phyloP scores from a whole-genome alignment of 495 filamentous ascomycete genomes.

The Aspergillus affinis region DNA sequence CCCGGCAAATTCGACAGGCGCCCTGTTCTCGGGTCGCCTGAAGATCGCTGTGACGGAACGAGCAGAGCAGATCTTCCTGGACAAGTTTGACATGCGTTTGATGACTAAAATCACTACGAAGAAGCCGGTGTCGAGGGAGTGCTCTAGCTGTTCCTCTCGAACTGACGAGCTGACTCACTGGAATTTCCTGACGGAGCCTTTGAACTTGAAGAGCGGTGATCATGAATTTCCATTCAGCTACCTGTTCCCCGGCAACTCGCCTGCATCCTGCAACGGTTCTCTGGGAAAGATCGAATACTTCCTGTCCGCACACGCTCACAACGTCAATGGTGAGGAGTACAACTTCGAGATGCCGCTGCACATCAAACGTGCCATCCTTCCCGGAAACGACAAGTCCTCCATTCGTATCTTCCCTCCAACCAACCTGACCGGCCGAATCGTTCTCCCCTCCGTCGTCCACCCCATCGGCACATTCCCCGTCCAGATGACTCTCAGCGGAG shows the following conservation, averaged over 20 bases:
- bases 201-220: slow-evolving; percentile 59
- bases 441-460: slow-evolving; percentile 79
- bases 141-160: slow-evolving; percentile 68
- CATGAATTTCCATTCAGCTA: slow-evolving; percentile 93
- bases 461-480: slow-evolving; percentile 83
- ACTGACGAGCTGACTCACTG: slow-evolving; percentile 72
- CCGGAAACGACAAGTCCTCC: slow-evolving; percentile 70
- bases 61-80: slow-evolving; percentile 54
- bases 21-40: slow-evolving; percentile 83
- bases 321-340: slow-evolving; percentile 60
- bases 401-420: slow-evolving; percentile 96
- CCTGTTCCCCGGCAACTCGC: slow-evolving; percentile 81
- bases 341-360: slow-evolving; percentile 62
- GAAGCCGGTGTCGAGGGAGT: slow-evolving; percentile 75
- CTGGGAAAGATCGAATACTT: slow-evolving; percentile 76
- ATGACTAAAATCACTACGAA: slow-evolving; percentile 66
- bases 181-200: slow-evolving; percentile 70
- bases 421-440: slow-evolving; percentile 78
- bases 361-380: slow-evolving; percentile 73
- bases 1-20: slow-evolving; percentile 74
- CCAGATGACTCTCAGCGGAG: slow-evolving; percentile 74
- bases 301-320: slow-evolving; percentile 69
- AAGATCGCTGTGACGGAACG: slow-evolving; percentile 67
- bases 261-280: slow-evolving; percentile 72
- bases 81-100: slow-evolving; percentile 68